Evolutionary conservation across 129 eudicot species (phyloP), one percentile per base, ranked within the genome.

Genomic region (Tagetes patula): DNA sequence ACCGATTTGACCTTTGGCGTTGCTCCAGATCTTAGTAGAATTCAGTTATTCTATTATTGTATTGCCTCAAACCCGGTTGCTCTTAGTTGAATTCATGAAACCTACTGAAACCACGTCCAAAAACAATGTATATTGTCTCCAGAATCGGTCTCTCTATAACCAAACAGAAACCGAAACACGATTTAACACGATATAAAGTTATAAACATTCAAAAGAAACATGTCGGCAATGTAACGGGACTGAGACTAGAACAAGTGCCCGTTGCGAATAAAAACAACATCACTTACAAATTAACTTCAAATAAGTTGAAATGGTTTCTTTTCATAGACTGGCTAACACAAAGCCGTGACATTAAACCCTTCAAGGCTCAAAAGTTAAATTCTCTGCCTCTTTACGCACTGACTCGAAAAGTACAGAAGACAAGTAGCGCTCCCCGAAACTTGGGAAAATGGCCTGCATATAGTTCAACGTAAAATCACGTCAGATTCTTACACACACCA

Each of bases 401-500:
- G 65, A 58, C 14, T 58, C 65, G 10, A 58, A 58, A 58, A 58
- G 65, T 9, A 58, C 40, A 32, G 65, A 58, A 2, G 65, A 58
- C 38, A 58, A 58, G 65, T 58, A 58, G 0, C 65, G 39, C 65
- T 58, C 65, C 65, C 65, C 65, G 7, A 58, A 58, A 58, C 65
- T 58, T 58, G 65, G 65, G 40, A 58, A 58, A 32, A 58, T 58
- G 8, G 65, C 65, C 65, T 58, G 65, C 65, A 32, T 49, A 49
- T 3, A 49, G 1, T 49, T 13, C 27, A 12, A 49, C 40, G 3
- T 58, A 32, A 58, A 58, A 58, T 58, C 0, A 58, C 39, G 8
- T 58, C 64, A 31, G 39, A 38, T 8, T 1, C 39, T 2, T 58
- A 56, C n/a, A 58, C 64, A 58, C 63, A 32, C 39, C 64, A 58